phyloP scores from a whole-genome alignment of 371 early-diverging fungal species.

The Lichtheimia hyalospora region DNA sequence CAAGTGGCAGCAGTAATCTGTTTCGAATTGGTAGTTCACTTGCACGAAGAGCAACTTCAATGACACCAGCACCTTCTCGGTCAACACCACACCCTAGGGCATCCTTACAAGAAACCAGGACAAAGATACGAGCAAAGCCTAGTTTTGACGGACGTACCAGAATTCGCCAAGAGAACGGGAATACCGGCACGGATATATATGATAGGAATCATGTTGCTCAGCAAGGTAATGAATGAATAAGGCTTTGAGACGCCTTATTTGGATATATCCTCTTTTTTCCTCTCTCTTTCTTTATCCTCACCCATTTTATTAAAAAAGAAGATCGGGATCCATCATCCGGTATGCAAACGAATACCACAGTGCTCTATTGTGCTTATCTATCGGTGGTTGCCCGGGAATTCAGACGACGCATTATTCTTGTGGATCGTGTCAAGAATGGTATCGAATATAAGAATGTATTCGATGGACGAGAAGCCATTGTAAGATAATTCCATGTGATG shows the following conservation, averaged over 20 bases:
- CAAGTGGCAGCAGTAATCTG: not conserved
- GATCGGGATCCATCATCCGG: slow-evolving; percentile 5
- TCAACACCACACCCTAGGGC: not conserved
- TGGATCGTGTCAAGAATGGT: slow-evolving; percentile 70
- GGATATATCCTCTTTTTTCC: not conserved
- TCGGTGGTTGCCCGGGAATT: slow-evolving; percentile 79
- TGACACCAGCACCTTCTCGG: slow-evolving; percentile 1
- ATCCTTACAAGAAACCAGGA: slow-evolving; percentile 2
- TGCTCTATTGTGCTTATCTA: slow-evolving; percentile 68
- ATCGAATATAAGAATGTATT: slow-evolving; percentile 83
- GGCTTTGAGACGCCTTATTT: not conserved
- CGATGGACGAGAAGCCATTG: slow-evolving; percentile 79
- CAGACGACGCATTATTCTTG: slow-evolving; percentile 41
- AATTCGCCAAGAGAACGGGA: not conserved
- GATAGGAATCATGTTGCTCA: not conserved
- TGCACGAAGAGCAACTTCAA: not conserved
- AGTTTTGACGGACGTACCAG: not conserved
- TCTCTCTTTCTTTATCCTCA: not conserved
- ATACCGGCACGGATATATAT: not conserved
- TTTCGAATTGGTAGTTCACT: slow-evolving; percentile 1
- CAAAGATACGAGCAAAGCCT: not conserved
- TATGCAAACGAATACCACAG: not conserved
- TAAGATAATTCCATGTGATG: slow-evolving; percentile 12
- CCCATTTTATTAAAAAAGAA: not conserved
- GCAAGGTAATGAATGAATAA: not conserved